Evolutionary conservation across 441 rosid genomes (phyloP).

Genomic region (Kokia cookei): DNA sequence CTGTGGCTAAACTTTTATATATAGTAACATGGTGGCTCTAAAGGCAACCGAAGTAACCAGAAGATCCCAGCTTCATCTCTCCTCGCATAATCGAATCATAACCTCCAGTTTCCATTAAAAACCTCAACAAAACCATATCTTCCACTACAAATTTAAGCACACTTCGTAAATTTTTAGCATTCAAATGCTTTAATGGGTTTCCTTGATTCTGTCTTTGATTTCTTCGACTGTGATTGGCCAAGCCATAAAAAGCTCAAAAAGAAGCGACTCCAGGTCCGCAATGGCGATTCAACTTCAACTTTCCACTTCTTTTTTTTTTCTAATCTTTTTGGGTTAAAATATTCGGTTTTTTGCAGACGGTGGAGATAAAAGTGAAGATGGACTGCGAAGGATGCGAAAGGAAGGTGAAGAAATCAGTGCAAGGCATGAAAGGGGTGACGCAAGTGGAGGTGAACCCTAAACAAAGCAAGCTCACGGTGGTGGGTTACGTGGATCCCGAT

Average conservation of each 20-base stretch:
- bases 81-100: background rate
- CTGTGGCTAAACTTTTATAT: background rate
- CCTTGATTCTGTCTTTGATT: constrained; percentile 10
- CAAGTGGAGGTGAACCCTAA: constrained; percentile 42
- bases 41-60: constrained; percentile 1
- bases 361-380: constrained; percentile 49
- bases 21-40: background rate
- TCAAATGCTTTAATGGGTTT: constrained; percentile 20
- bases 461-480: constrained; percentile 42
- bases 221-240: constrained; percentile 13
- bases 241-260: constrained; percentile 10
- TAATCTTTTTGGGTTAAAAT: background rate
- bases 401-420: constrained; percentile 43
- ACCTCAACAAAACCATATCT: background rate
- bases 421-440: constrained; percentile 48
- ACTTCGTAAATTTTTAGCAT: background rate
- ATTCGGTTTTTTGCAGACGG: constrained; percentile 16
- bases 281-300: background rate
- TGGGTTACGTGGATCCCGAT: constrained; percentile 43
- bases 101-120: background rate
- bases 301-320: background rate
- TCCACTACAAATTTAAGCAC: background rate
- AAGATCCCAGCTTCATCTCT: background rate
- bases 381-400: constrained; percentile 57
- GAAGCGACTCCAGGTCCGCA: background rate